A percentile compares a stretch with the other conserved stretches of the same genome.
Conservation (phyloP, 139 green algal genomes). For the Chlorella sp. region DNA sequence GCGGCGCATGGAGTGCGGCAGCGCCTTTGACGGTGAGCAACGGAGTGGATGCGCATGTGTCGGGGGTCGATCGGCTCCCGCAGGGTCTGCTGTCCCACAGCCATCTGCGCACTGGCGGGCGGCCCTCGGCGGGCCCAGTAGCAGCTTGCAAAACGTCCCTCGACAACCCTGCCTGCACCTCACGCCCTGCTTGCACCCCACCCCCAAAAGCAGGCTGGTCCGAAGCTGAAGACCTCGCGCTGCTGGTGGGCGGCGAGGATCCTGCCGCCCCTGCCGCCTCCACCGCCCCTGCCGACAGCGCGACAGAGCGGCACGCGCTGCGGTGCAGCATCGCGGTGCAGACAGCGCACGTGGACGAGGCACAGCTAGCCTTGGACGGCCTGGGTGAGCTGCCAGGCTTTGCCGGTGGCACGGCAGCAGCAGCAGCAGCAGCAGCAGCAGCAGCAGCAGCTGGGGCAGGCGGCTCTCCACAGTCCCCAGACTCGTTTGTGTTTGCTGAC, state of each 20-base stretch:
- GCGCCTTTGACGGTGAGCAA: slow-evolving; percentile 15
- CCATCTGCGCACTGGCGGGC: too few species aligned
- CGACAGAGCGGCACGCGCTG: neutral
- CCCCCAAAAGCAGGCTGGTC: slow-evolving; percentile 1
- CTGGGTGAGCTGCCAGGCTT: neutral
- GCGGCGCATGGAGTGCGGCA: slow-evolving; percentile 25
- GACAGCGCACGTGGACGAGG: neutral
- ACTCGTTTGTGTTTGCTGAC: slow-evolving; percentile 4
- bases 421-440: neutral
- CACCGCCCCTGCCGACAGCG: neutral
- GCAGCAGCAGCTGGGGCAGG: neutral
- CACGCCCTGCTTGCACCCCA: too few species aligned
- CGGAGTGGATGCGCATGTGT: too few species aligned
- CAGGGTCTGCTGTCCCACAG: too few species aligned
- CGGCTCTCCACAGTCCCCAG: neutral
- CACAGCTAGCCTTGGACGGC: neutral
- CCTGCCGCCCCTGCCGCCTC: neutral
- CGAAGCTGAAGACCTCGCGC: slow-evolving; percentile 24
- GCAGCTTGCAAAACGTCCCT: too few species aligned
- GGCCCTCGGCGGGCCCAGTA: too few species aligned
- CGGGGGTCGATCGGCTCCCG: too few species aligned
- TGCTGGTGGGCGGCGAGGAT: slow-evolving; percentile 16
- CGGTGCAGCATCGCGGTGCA: slow-evolving; percentile 17
- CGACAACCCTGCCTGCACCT: too few species aligned
- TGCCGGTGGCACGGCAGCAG: too few species aligned